Base-by-base conservation (phyloP, 106 monocot genomes). In the Dioscorea alata region DNA sequence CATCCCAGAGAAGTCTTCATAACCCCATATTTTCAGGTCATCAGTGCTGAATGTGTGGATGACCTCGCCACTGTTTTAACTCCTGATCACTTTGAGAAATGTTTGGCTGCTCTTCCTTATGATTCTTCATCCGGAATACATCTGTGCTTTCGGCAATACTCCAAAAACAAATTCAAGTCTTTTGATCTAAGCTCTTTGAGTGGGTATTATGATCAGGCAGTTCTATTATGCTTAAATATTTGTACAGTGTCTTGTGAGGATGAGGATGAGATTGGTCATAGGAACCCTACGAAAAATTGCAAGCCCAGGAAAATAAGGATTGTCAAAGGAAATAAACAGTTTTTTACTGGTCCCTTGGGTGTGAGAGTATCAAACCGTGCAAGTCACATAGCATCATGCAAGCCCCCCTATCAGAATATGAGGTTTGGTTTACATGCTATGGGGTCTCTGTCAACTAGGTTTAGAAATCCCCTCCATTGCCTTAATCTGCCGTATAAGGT, bases 21-120 rank as follows among this genome's bases (percentile, higher is more conserved):
- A 71, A 96, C 95, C 35, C 83, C 91, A 28, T 86, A 81, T 66
- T 77, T 78, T 32, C 95, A 96, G 66, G 95, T 95, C 51, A 96
- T 96, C 24, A 96, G 95, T 76, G 91, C 78, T 6, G 95, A 96
- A 69, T 96, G 95, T 77, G 84, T 96, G 57, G 91, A 96, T 73
- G 88, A 88, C 71, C 67, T 91, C 70, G 91, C 91, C 25, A 86
- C 82, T 33, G 78, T 96, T 75, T 80, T 96, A 74, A 86, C 85
- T 64, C 91, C 95, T 48, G 79, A 86, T 4, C 91, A 96, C 63
- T 96, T 86, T 80, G 85, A 84, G 19, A 94, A 88, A 68, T 94
- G 80, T 57, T 76, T 81, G 61, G 73, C 76, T 49, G 66, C 67
- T 32, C 74, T 79, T 65, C 73, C 86, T 6, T 48, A 58, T 63